A percentile compares a stretch with the other conserved stretches of the same genome.
Conservation (phyloP, 257 asterid species). For the Nicotiana benthamiana region DNA sequence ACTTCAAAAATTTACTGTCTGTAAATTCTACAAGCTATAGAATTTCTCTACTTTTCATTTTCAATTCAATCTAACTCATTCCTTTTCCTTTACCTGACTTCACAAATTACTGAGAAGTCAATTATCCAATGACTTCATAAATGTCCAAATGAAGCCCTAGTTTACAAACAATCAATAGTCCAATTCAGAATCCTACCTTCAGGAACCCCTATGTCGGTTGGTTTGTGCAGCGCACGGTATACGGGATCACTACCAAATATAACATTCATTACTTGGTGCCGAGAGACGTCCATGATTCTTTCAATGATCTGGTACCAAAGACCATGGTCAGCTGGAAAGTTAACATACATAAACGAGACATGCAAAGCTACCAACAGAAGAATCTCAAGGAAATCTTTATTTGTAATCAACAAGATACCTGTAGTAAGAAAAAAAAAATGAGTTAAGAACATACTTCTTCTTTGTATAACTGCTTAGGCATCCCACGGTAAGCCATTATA, state of each 20-base stretch:
- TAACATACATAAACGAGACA: not conserved
- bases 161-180: not conserved
- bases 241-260: conserved; percentile 91
- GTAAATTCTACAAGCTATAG: conserved; percentile 3
- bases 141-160: not conserved
- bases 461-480: conserved; percentile 91
- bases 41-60: not conserved
- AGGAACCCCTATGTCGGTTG: conserved; percentile 44
- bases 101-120: not conserved
- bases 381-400: not conserved
- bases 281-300: conserved; percentile 90
- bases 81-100: not conserved
- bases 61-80: not conserved
- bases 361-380: not conserved
- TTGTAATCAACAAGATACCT: not conserved
- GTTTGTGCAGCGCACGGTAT: conserved; percentile 86
- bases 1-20: not conserved
- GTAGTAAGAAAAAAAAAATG: not conserved
- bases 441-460: conserved; percentile 64
- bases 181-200: conserved; percentile 47
- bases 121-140: not conserved
- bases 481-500: conserved; percentile 67
- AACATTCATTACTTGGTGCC: conserved; percentile 85
- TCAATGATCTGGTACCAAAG: conserved; percentile 67
- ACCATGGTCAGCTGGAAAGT: conserved; percentile 21